These are phyloP conservation scores for Sugiyamaella castrensis DNA, from an alignment of 1,139 yeast genomes.

Conservation along the genomic window DNA sequence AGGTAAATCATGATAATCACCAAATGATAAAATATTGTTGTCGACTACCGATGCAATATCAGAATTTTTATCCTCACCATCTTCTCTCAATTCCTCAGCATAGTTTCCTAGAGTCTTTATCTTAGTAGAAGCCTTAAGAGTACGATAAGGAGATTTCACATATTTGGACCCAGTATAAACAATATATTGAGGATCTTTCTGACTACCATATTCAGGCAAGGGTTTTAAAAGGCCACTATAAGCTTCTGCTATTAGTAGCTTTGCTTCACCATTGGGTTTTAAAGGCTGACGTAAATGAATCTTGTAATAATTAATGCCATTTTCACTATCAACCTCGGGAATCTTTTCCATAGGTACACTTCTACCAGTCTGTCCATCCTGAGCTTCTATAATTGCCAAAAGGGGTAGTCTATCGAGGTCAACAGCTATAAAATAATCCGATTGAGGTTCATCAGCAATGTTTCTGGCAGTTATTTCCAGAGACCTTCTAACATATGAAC, in stretches of 20 bases:
- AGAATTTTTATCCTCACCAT: conserved; percentile 20
- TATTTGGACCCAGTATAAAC: conserved; percentile 54
- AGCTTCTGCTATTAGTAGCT: conserved; percentile 54
- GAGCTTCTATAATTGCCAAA: conserved; percentile 46
- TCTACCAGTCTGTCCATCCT: conserved; percentile 23
- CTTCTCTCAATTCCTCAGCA: conserved; percentile 24
- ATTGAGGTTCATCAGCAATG: conserved; percentile 51
- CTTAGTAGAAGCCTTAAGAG: conserved; percentile 50
- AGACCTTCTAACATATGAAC: conserved; percentile 65
- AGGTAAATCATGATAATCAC: conserved; percentile 50
- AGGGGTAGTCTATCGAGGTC: conserved; percentile 46
- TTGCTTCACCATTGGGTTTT: conserved; percentile 54
- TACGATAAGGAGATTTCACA: conserved; percentile 62
- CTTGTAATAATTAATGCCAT: conserved; percentile 42
- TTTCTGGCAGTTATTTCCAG: conserved; percentile 57
- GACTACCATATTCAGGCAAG: conserved; percentile 58
- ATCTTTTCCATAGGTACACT: conserved; percentile 17
- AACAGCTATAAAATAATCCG: conserved; percentile 53
- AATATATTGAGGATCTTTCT: conserved; percentile 63
- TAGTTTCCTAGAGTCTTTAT: conserved; percentile 34
- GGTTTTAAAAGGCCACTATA: conserved; percentile 53
- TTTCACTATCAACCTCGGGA: conserved; percentile 21
- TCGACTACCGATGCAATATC: conserved; percentile 26
- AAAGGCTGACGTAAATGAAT: conserved; percentile 62
- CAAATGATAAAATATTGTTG: conserved; percentile 50